phyloP scores from a whole-genome alignment of 1,284 basidiomycete species.

The Lignosus rhinocerotis region DNA sequence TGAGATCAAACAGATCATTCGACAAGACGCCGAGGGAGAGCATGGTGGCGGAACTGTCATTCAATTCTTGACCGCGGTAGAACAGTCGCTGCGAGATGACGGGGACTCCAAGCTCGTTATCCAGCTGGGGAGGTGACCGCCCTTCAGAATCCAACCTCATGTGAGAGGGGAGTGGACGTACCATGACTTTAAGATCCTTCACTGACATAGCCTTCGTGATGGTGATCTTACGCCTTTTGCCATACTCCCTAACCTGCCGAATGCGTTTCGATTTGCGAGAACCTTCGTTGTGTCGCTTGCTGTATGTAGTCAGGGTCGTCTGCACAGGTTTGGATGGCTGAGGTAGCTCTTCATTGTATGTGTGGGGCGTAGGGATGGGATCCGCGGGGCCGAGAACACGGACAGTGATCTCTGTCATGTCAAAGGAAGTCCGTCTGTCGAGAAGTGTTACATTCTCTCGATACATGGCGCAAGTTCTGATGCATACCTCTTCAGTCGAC shows the following conservation, averaged over 20 bases:
- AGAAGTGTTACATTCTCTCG: background rate
- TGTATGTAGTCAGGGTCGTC: slow-evolving; percentile 33
- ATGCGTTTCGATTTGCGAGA: slow-evolving; percentile 66
- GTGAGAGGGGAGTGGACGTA: slow-evolving; percentile 28
- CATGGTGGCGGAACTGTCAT: slow-evolving; percentile 62
- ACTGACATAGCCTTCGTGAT: slow-evolving; percentile 67
- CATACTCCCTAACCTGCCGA: slow-evolving; percentile 52
- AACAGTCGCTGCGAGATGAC: slow-evolving; percentile 75
- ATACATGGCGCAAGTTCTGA: background rate
- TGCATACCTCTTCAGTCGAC: slow-evolving; percentile 59
- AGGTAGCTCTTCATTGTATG: slow-evolving; percentile 20
- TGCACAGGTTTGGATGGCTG: slow-evolving; percentile 16
- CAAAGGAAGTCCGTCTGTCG: slow-evolving; percentile 35
- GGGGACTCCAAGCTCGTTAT: slow-evolving; percentile 61
- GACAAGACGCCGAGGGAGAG: slow-evolving; percentile 60
- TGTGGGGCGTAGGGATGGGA: slow-evolving; percentile 32
- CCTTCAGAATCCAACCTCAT: background rate
- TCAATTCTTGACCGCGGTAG: slow-evolving; percentile 60
- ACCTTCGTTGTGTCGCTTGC: slow-evolving; percentile 31
- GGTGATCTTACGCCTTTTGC: slow-evolving; percentile 49
- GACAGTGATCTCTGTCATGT: slow-evolving; percentile 37
- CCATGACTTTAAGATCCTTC: slow-evolving; percentile 75
- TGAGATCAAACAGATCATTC: slow-evolving; percentile 67
- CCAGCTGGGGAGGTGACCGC: slow-evolving; percentile 41
- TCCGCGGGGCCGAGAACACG: slow-evolving; percentile 34